These are phyloP conservation scores for Plasmodium billcollinsi DNA, from an alignment of 169 alveolate species.

Conservation along the genomic window DNA sequence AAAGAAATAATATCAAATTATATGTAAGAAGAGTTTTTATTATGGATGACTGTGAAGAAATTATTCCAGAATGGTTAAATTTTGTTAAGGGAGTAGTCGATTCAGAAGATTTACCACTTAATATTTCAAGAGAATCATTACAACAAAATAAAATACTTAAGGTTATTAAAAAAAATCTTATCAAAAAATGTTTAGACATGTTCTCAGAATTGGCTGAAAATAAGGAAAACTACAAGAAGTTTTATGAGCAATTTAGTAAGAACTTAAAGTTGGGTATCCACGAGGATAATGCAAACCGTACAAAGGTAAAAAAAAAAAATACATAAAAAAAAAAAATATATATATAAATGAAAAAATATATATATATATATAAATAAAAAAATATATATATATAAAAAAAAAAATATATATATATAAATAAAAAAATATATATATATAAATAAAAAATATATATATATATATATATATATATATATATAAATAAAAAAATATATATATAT, in stretches of 20 bases:
- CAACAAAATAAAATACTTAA: slow-evolving; percentile 99
- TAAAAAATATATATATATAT: background rate
- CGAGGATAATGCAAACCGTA: slow-evolving; percentile 98
- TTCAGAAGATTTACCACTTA: slow-evolving; percentile 99
- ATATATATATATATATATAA: slow-evolving; percentile 4
- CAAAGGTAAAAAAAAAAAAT: slow-evolving; percentile 87
- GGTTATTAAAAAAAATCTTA: slow-evolving; percentile 98
- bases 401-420: too few relatives aligned
- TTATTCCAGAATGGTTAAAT: slow-evolving; percentile 99
- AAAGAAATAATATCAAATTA: slow-evolving; percentile 98
- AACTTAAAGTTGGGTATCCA: slow-evolving; percentile 99
- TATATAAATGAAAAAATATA: background rate
- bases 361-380: background rate
- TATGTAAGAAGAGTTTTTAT: slow-evolving; percentile 99
- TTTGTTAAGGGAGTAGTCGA: slow-evolving; percentile 99
- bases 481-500: too few relatives aligned
- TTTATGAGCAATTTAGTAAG: slow-evolving; percentile 99
- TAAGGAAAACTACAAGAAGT: slow-evolving; percentile 99
- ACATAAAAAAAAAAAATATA: background rate
- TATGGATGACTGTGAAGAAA: slow-evolving; percentile 99
- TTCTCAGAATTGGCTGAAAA: slow-evolving; percentile 98
- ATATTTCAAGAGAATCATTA: slow-evolving; percentile 98
- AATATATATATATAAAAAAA: slow-evolving; percentile 14
- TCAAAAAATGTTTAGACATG: slow-evolving; percentile 99
- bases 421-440: background rate